These are phyloP conservation scores for Metschnikowia gelsemii DNA, from an alignment of 805 yeast species.

Conservation along the genomic window DNA sequence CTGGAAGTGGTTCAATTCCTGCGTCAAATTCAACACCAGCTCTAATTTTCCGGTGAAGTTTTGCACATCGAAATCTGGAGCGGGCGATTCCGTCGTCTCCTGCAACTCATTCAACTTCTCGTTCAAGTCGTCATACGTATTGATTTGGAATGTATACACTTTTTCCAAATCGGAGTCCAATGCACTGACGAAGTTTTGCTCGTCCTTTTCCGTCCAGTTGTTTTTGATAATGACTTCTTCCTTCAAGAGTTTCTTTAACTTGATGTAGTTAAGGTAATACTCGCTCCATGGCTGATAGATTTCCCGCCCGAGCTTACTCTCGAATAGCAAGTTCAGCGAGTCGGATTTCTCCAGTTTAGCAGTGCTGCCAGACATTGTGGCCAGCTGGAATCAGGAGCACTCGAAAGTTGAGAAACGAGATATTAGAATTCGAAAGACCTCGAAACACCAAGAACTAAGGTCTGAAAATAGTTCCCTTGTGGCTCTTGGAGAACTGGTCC, in stretches of 20 bases:
- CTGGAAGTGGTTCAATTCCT: slow-evolving; percentile 85
- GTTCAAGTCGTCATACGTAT: slow-evolving; percentile 67
- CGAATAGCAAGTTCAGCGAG: slow-evolving; percentile 68
- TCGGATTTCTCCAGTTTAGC: not conserved
- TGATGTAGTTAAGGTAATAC: slow-evolving; percentile 65
- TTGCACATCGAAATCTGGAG: slow-evolving; percentile 51
- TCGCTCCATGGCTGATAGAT: slow-evolving; percentile 86
- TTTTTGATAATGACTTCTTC: slow-evolving; percentile 55
- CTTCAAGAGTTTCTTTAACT: slow-evolving; percentile 63
- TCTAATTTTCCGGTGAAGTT: slow-evolving; percentile 70
- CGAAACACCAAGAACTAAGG: too few species aligned
- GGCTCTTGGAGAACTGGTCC: not conserved
- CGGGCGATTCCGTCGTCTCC: slow-evolving; percentile 43
- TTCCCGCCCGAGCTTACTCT: slow-evolving; percentile 77
- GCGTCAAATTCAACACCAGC: slow-evolving; percentile 67
- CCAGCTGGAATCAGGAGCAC: not conserved
- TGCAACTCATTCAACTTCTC: slow-evolving; percentile 66
- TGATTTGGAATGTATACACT: slow-evolving; percentile 69
- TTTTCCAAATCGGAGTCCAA: slow-evolving; percentile 72
- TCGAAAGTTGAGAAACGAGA: too few species aligned
- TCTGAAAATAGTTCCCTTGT: not conserved
- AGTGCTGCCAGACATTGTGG: slow-evolving; percentile 1
- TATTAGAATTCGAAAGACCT: too few species aligned
- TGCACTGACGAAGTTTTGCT: slow-evolving; percentile 61
- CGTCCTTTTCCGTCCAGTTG: slow-evolving; percentile 71